Base-by-base conservation (phyloP, 2,329 filamentous ascomycete species). In the Nemania bipapillata region DNA sequence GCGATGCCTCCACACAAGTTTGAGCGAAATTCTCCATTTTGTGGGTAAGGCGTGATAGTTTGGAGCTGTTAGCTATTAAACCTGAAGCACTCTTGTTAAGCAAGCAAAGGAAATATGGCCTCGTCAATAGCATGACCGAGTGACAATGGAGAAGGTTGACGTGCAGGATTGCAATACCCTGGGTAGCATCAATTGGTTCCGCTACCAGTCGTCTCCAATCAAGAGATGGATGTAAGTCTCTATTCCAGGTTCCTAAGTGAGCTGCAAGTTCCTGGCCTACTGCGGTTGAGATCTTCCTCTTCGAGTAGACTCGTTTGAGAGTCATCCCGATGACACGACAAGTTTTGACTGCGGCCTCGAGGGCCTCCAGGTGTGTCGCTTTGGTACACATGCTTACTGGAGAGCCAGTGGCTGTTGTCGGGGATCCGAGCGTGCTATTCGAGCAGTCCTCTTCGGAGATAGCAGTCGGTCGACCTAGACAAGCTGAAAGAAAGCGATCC, bases 401-500 rank as follows among this genome's bases (percentile, higher is more conserved):
- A 24, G 68, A 55, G 11, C 66, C 66, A 17, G 65, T 68, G 17
- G 50, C 22, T 22, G 56, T 60, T n/a, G 5, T 35, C 15, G 35
- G 54, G 20, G 6, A 60, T 60, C 76, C 74, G 0, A 86, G 76
- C 12, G 83, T 81, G 40, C 84, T 82, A 1, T 83, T 83, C 17
- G 87, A 87, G 75, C 88, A 90, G 67, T 90, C 88, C 20, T 87
- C 85, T 68, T 90, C 86, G 4, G 84, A 84, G 56, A 91, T 91
- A 7, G 86, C 85, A 1, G 84, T 84, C 0, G 89, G 89, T 9
- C 88, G 84, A 4, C 90, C 90, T 1, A 92, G 80, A 1, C 87
- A 88, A 26, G 87, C 86, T 1, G 89, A 86, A 1, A 91, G 80
- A 59, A 91, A 88, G 17, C 87, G 83, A 73, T 92, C 90, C 7